Evolutionary conservation across 371 early-diverging fungal species (phyloP), one percentile per base, ranked within the genome.

Genomic region (Actinomucor elegans): DNA sequence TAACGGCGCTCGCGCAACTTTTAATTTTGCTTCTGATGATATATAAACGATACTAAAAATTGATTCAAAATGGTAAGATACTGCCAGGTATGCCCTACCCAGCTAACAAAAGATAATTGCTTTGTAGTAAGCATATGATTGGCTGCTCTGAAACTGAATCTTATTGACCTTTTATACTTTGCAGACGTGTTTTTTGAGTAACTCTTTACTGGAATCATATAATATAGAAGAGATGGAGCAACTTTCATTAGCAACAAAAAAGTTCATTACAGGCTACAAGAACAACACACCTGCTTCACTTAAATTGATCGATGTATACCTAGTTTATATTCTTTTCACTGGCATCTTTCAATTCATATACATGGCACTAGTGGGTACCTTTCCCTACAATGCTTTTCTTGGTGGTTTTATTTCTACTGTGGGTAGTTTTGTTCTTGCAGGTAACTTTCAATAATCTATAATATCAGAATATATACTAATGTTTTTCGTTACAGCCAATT

Each of bases 361-460:
- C 67, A 85, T 91, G 57, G 50, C 83, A 1, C 48, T 94, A 12
- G 94, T 77, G 4, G 96, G 96, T 48, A 90, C 91, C 26, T 96
- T 84, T 65, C 98, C 98, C n/a, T 97, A 94, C 76, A 97, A 97
- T 73, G 91, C 97, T 20, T 97, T 97, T 70, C 71, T 98, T 58
- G 91, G 96, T 10, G 94, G 94, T 15, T 98, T 98, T 75, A 90
- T 90, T 57, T 86, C 90, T 4, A 88, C 92, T 9, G 94, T 97
- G 18, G 96, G 95, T 10, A 80, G 85, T 51, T 98, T 98, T 74
- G 92, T 94, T n/a, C 84, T 96, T 55, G 93, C 94, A 12, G 95
- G 93, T 90, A 69, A 54, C 9, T 24, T 26, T 24, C 6, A 6
- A 5, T 38, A 4, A 38, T 5, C 20, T 15, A 3, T n/a, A 15